Base-by-base conservation (phyloP, 352 stramenopile species). In the Globisporangium emineosum region DNA sequence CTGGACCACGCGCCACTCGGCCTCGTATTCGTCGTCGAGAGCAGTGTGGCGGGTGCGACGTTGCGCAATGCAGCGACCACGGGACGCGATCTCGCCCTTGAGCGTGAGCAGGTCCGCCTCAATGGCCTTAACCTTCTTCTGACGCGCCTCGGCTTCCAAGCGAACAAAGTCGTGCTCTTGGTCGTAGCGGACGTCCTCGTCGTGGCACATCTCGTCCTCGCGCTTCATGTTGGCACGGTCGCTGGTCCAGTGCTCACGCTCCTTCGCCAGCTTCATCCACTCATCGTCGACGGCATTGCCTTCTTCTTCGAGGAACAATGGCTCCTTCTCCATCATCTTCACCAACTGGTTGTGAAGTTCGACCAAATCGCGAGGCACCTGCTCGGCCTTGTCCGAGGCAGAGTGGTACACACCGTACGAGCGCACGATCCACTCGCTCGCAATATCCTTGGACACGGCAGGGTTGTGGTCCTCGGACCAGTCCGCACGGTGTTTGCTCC, bases 201-300 rank as follows among this genome's bases (percentile, higher is more conserved):
- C 87, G 33, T 73, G 73, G 72, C 87, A 95, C 83, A 93, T 91
- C 49, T 93, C 83, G 53, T 95, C 87, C 65, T 95, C 87, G 25
- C 85, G 81, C 77, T 95, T 95, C 87, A 95, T 95, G 76, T 93
- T 93, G 5, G 87, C 81, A 55, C 87, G 87, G 67, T 88, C 88
- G 57, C 83, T 89, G 4, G 87, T 91, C 87, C 87, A 95, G 78
- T 95, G 86, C 73, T 95, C 87, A 49, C 87, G 87, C 64, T 95
- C 87, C 76, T 95, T 95, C 21, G 82, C 83, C 21, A 95, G 69
- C 75, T 95, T 93, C 78, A 90, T 95, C 87, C 87, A 95, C 67
- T 95, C 87, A 35, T 93, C 87, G 51, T 95, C 85, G 19, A 95
- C 80, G 6, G 77, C 72, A 61, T 90, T 88, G 12, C 87, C 87